phyloP scores from a whole-genome alignment of 495 filamentous ascomycete genomes.

The Astrothelium macrocarpum region DNA sequence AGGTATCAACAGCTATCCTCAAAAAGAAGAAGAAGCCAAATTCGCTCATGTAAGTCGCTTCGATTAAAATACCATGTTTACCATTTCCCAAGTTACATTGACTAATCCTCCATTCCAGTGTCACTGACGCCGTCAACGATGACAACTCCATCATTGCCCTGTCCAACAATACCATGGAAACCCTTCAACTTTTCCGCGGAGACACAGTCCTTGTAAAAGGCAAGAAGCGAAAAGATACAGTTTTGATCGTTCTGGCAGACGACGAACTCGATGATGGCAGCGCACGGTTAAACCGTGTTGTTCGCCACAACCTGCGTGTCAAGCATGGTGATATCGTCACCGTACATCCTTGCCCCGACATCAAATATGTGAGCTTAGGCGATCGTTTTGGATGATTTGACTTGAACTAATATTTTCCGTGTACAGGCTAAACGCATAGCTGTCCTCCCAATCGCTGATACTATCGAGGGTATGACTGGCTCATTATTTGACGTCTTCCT shows the following conservation, averaged over 20 bases:
- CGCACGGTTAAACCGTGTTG: conserved; percentile 93
- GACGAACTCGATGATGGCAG: conserved; percentile 97
- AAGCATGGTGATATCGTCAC: conserved; percentile 97
- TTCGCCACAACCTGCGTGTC: conserved; percentile 93
- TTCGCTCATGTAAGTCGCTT: conserved; percentile 69
- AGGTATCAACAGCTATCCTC: conserved; percentile 92
- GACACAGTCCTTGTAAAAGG: conserved; percentile 97
- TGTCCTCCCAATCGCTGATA: conserved; percentile 95
- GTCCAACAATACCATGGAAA: conserved; percentile 98
- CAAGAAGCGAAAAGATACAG: conserved; percentile 99
- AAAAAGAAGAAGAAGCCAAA: conserved; percentile 99
- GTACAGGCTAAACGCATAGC: conserved; percentile 92
- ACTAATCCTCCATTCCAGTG: conserved; percentile 40
- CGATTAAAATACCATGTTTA: not conserved
- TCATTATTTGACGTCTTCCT: conserved; percentile 98
- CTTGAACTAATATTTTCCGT: conserved; percentile 19
- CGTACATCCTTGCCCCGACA: conserved; percentile 98
- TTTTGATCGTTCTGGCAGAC: conserved; percentile 92
- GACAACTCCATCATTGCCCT: conserved; percentile 99
- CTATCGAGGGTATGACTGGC: conserved; percentile 92
- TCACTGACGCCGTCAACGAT: conserved; percentile 96
- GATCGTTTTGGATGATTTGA: not conserved
- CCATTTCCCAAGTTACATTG: not conserved
- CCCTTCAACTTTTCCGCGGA: conserved; percentile 92
- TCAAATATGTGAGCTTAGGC: conserved; percentile 81